phyloP scores from a whole-genome alignment of 1,284 basidiomycete species.

The Taiwanofungus camphoratus region DNA sequence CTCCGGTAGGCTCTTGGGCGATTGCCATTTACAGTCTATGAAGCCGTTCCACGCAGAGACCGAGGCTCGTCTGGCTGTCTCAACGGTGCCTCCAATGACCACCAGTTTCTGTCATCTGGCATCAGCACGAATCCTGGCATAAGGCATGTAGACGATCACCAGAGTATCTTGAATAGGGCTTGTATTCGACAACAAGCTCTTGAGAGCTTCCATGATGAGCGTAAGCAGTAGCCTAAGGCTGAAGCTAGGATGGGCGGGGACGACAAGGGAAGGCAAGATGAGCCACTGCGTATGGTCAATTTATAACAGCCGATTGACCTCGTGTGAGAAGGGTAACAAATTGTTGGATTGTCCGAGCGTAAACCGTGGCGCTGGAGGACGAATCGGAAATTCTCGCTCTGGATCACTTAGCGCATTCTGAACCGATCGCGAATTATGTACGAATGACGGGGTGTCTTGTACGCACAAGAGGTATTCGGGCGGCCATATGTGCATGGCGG shows the following conservation, averaged over 20 bases:
- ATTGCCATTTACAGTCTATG: constrained; percentile 72
- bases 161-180: constrained; percentile 28
- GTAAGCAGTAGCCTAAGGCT: constrained; percentile 1
- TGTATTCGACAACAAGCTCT: constrained; percentile 24
- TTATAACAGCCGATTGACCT: not conserved
- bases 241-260: constrained; percentile 10
- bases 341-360: not conserved
- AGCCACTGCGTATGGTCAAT: not conserved
- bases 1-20: too few species aligned
- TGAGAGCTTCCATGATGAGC: constrained; percentile 25
- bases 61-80: constrained; percentile 37
- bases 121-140: not conserved
- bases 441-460: too few species aligned
- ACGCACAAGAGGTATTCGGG: too few species aligned
- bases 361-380: too few species aligned
- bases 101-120: constrained; percentile 24
- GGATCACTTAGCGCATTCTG: too few species aligned
- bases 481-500: too few species aligned
- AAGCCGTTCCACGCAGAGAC: constrained; percentile 83
- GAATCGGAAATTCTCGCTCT: too few species aligned
- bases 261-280: constrained; percentile 6
- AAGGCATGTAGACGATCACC: constrained; percentile 14
- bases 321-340: not conserved
- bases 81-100: constrained; percentile 29
- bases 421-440: too few species aligned